These are phyloP conservation scores for Pseudophaeomoniella oleicola DNA, from an alignment of 2,329 filamentous ascomycete genomes.

Conservation along the genomic window DNA sequence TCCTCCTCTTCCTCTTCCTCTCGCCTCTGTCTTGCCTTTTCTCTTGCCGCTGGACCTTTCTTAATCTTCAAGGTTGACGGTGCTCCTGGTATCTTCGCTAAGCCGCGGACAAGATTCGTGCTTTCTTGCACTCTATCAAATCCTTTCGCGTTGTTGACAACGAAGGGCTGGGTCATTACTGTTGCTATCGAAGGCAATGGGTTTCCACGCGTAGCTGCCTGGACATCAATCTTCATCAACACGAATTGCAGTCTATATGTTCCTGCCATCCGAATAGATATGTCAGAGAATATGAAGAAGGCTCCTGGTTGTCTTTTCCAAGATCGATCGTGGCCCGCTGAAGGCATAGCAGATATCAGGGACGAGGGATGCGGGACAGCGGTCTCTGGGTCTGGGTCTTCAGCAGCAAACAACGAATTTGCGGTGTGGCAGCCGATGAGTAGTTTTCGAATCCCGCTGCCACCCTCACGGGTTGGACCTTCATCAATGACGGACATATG, in stretches of 20 bases:
- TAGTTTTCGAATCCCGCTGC: conserved; percentile 9
- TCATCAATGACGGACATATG: conserved; percentile 11
- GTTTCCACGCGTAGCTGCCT: conserved; percentile 3
- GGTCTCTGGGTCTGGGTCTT: conserved; percentile 27
- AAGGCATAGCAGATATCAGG: conserved; percentile 5
- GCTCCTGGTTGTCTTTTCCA: conserved; percentile 16
- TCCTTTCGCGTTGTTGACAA: conserved; percentile 14
- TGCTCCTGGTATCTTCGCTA: conserved; percentile 5
- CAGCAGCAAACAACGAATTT: conserved; percentile 25
- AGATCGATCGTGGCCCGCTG: conserved; percentile 6
- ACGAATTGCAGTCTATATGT: conserved; percentile 29
- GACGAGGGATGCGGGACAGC: conserved; percentile 21
- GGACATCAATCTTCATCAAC: conserved; percentile 22
- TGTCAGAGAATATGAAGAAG: conserved; percentile 33
- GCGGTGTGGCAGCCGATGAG: conserved; percentile 14
- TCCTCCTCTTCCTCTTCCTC: background rate
- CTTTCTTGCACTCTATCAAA: conserved; percentile 14
- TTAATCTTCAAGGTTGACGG: background rate
- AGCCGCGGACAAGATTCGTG: conserved; percentile 11
- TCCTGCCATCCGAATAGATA: conserved; percentile 30
- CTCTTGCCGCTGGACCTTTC: background rate
- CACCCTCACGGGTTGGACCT: conserved; percentile 8
- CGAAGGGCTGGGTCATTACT: conserved; percentile 9
- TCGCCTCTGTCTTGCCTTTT: background rate
- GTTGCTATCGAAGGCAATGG: conserved; percentile 6